Base-by-base conservation (phyloP, 2,329 filamentous ascomycete species). In the Claviceps monticola region DNA sequence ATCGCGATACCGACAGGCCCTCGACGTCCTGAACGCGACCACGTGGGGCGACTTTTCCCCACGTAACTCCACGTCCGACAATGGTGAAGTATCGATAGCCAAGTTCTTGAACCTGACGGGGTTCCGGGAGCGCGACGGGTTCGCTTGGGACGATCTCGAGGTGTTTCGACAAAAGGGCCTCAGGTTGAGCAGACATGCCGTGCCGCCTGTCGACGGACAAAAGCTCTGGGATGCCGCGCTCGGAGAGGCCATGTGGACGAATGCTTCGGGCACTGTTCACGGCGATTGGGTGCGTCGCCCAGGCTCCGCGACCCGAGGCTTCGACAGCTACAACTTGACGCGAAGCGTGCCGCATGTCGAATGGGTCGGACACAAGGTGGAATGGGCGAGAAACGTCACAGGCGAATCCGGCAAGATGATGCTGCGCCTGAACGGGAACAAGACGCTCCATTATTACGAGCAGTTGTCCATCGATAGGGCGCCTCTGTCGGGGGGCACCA, bases 341-440 rank as follows among this genome's bases (percentile, higher is more conserved):
- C 74, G 74, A 13, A 80, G 86, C 55, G 75, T 79, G 13, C 80
- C 83, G 1, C 75, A 72, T 13, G 75, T 85, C 55, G 76, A 80
- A 44, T 95, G 89, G 73, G 74, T 79, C 21, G 72, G 62, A 29
- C 65, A 66, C 51, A 74, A 76, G 44, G 68, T 71, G 29, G 75
- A 81, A 14, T 95, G 87, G 76, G 79, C 79, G 26, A 79, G 87
- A 56, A 96, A 96, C 65, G 74, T 95, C 53, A 95, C 89, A 0
- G 86, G 88, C 1, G 62, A 66, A 2, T 74, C 79, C 48, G 88
- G 88, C 14, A 81, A 77, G 55, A 76, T 95, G 54, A 75, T 83
- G 55, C 63, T 95, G 53, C 78, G 83, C 14, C 57, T 71, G 51
- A 70, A 94, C 46, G 78, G 79, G 16, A 78, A 80, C 60, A 68